Conservation (phyloP, 139 green algal species). For the Haematococcus sp. region DNA sequence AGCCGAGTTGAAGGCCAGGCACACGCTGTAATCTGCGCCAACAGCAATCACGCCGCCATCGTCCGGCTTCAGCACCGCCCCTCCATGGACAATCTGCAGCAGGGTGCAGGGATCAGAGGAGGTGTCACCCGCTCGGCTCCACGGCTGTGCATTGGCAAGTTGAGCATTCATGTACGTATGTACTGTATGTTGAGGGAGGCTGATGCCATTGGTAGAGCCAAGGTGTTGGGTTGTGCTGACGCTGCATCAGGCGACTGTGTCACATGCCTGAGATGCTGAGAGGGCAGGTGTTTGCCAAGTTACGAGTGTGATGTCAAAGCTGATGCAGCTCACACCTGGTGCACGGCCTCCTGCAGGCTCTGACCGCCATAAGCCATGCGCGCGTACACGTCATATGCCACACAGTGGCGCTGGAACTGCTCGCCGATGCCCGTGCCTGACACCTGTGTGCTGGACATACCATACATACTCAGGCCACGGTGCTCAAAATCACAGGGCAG, state of each 20-base stretch:
- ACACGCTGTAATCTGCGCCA: slow-evolving; percentile 15
- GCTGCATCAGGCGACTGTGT: too few species aligned
- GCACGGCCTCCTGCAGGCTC: slow-evolving; percentile 15
- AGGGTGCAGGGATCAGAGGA: too few species aligned
- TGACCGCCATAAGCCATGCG: slow-evolving; percentile 13
- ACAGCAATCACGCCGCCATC: slow-evolving; percentile 40
- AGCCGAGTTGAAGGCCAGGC: slow-evolving; percentile 24
- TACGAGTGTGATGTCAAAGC: too few species aligned
- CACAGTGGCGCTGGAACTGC: slow-evolving; percentile 30
- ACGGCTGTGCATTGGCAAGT: too few species aligned
- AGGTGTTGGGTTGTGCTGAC: too few species aligned
- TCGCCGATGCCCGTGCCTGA: slow-evolving; percentile 38
- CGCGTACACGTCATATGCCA: slow-evolving; percentile 27
- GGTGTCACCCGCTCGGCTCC: too few species aligned
- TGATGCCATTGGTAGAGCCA: too few species aligned
- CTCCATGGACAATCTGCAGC: slow-evolving; percentile 5
- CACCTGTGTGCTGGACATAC: slow-evolving; percentile 9
- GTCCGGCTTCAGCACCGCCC: slow-evolving; percentile 17
- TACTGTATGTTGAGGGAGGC: too few species aligned
- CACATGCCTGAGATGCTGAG: too few species aligned
- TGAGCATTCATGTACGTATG: too few species aligned
- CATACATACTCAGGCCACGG: slow-evolving; percentile 29
- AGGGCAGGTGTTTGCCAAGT: too few species aligned
- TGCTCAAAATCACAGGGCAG: not conserved
- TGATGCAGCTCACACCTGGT: not conserved